Conservation (phyloP, 2,329 filamentous ascomycete species). For the Arthroderma sp. region DNA sequence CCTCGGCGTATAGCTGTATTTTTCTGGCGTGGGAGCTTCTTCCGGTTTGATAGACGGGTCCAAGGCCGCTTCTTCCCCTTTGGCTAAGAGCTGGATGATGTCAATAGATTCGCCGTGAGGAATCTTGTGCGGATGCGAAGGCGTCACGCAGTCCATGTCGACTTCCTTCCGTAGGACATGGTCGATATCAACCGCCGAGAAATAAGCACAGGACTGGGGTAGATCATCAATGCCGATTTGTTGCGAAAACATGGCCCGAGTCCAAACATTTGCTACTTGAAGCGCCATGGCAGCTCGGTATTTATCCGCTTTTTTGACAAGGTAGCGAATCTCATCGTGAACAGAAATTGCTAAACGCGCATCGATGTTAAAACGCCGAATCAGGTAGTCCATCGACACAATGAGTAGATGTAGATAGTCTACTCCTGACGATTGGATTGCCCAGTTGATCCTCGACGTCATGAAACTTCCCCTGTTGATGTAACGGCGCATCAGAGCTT, state of each 20-base stretch:
- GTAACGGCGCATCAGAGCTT: constrained; percentile 79
- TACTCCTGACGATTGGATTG: constrained; percentile 91
- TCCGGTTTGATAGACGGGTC: constrained; percentile 50
- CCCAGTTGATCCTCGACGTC: constrained; percentile 97
- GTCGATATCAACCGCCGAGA: constrained; percentile 90
- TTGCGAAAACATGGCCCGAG: constrained; percentile 89
- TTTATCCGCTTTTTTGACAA: constrained; percentile 72
- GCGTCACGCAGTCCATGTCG: constrained; percentile 92
- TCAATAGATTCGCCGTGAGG: constrained; percentile 76
- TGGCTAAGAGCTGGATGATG: constrained; percentile 62
- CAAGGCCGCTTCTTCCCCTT: constrained; percentile 54
- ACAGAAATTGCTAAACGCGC: constrained; percentile 86
- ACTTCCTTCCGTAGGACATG: constrained; percentile 95
- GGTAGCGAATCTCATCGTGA: constrained; percentile 92
- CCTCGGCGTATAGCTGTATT: constrained; percentile 56
- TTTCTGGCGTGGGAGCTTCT: constrained; percentile 46
- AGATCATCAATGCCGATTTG: constrained; percentile 93
- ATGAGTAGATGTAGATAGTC: constrained; percentile 94
- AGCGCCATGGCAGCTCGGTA: constrained; percentile 86
- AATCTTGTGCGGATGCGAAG: constrained; percentile 66
- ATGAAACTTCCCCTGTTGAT: constrained; percentile 85
- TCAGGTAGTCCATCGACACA: constrained; percentile 86
- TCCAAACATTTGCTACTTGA: constrained; percentile 92
- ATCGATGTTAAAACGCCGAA: constrained; percentile 68
- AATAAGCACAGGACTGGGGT: constrained; percentile 87